Percentiles rank a stretch among this genome's conserved stretches.
Conservation (phyloP, 164 flowering plant genomes). For the Dillenia turbinata region DNA sequence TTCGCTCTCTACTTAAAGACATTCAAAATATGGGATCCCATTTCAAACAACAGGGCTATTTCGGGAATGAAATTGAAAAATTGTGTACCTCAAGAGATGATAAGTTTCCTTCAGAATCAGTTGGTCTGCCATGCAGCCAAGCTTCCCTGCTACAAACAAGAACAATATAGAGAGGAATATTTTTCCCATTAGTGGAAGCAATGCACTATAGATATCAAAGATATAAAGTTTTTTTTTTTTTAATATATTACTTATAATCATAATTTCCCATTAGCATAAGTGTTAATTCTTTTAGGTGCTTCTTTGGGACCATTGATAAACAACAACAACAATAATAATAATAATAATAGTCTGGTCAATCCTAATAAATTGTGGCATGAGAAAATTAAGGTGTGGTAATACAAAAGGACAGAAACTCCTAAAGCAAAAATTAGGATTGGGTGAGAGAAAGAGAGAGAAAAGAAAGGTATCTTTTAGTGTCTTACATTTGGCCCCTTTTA, state of each 20-base stretch:
- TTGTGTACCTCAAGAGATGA: conserved; percentile 67
- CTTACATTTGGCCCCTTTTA: too few species aligned
- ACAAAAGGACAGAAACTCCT: background rate
- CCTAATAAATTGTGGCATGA: too few species aligned
- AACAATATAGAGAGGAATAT: conserved; percentile 30
- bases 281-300: too few species aligned
- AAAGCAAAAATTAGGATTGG: too few species aligned
- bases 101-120: conserved; percentile 45
- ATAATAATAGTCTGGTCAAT: too few species aligned
- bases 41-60: conserved; percentile 4
- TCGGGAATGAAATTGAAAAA: conserved; percentile 4
- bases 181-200: conserved; percentile 57
- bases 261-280: too few species aligned
- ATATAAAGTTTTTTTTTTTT: too few species aligned
- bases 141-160: conserved; percentile 71
- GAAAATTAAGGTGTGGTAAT: too few species aligned
- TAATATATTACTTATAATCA: too few species aligned
- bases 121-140: conserved; percentile 73
- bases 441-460: conserved; percentile 28
- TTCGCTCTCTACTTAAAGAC: background rate
- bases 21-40: conserved; percentile 2
- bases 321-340: too few species aligned
- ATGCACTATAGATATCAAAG: conserved; percentile 22
- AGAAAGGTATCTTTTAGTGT: conserved; percentile 41
- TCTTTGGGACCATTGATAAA: too few species aligned